Percentiles rank a stretch among this genome's conserved stretches.
Conservation (phyloP, 2,329 filamentous ascomycete genomes). For the Xylaria sp. region DNA sequence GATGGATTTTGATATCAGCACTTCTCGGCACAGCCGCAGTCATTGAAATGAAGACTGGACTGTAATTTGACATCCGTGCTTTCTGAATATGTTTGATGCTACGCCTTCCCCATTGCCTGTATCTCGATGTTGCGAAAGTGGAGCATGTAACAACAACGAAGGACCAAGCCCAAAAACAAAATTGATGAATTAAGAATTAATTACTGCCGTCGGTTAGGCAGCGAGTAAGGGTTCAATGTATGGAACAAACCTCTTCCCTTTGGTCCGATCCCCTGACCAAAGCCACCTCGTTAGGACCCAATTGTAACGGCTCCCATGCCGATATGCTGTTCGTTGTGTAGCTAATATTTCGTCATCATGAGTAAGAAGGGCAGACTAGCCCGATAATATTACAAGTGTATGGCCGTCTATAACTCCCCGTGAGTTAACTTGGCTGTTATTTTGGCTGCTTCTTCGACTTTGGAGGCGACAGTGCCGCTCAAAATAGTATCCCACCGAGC, state of each 20-base stretch:
- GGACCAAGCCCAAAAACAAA: slow-evolving; percentile 20
- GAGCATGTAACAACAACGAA: slow-evolving; percentile 10
- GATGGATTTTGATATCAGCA: slow-evolving; percentile 78
- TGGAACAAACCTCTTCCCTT: slow-evolving; percentile 28
- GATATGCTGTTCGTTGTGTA: slow-evolving; percentile 29
- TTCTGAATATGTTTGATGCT: not conserved
- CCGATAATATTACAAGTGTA: slow-evolving; percentile 26
- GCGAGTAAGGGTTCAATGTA: slow-evolving; percentile 14
- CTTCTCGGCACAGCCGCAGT: slow-evolving; percentile 98
- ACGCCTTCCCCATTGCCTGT: not conserved
- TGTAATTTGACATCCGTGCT: slow-evolving; percentile 99
- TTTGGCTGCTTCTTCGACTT: slow-evolving; percentile 41
- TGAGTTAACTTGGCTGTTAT: slow-evolving; percentile 42
- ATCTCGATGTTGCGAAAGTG: not conserved
- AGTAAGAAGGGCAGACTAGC: slow-evolving; percentile 12
- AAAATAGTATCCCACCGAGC: slow-evolving; percentile 82
- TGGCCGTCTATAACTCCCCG: slow-evolving; percentile 45
- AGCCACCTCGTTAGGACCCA: slow-evolving; percentile 27
- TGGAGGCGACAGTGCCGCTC: slow-evolving; percentile 57
- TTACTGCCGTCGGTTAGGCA: slow-evolving; percentile 23
- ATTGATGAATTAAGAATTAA: slow-evolving; percentile 36
- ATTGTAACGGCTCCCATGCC: slow-evolving; percentile 26
- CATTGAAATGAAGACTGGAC: slow-evolving; percentile 78
- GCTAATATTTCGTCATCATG: slow-evolving; percentile 39
- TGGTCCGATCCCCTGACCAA: slow-evolving; percentile 23